phyloP scores from a whole-genome alignment of 176 grass and related monocot species.

The Elymus sibiricus region DNA sequence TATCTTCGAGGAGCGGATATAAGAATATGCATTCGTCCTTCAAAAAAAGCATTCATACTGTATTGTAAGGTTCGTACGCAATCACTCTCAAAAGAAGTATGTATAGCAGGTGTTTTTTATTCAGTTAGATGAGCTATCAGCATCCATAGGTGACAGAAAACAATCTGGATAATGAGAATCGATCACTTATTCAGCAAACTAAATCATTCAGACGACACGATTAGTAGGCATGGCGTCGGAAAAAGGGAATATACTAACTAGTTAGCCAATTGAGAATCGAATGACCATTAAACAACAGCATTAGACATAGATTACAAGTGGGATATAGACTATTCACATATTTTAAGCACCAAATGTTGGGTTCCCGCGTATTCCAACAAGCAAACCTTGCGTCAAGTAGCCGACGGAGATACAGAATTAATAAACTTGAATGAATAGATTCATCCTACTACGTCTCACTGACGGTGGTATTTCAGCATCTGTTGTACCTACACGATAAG shows the following conservation, averaged over 20 bases:
- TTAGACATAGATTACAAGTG: slow-evolving; percentile 18
- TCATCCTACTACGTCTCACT: neutral
- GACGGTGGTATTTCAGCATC: neutral
- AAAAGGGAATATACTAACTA: neutral
- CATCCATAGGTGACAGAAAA: neutral
- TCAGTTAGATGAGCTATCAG: slow-evolving; percentile 28
- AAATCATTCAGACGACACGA: neutral
- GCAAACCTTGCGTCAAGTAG: neutral
- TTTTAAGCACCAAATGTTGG: neutral
- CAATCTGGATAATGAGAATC: slow-evolving; percentile 16
- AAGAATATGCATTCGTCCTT: neutral
- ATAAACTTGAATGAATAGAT: neutral
- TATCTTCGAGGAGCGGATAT: neutral
- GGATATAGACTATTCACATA: neutral
- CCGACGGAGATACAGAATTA: neutral
- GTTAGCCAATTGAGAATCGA: neutral
- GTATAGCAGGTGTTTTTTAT: neutral
- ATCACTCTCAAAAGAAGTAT: neutral
- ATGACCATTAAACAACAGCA: slow-evolving; percentile 6
- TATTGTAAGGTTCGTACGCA: neutral
- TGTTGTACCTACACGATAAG: slow-evolving; percentile 24
- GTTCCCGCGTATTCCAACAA: neutral
- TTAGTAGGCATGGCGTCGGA: neutral
- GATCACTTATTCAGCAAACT: neutral
- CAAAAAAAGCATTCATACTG: too few species aligned